Base-by-base conservation (phyloP, 2,329 filamentous ascomycete genomes). In the Cadophora gregata region DNA sequence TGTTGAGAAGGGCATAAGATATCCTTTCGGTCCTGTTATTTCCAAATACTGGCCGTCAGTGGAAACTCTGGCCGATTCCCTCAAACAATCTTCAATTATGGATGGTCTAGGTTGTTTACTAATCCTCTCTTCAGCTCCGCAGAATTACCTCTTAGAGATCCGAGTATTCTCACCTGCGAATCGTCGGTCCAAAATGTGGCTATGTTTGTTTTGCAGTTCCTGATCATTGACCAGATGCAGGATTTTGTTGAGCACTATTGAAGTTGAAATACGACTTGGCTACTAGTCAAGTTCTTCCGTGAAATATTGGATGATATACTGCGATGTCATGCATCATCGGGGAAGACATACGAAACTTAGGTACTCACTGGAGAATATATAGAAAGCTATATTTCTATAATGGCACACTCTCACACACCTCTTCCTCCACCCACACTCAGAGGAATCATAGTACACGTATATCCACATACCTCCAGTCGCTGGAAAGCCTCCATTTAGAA, bases 341-440 rank as follows among this genome's bases (percentile, higher is more conserved):
- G n/a, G 36, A 45, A 59, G 53, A 58, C 12, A 42, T 25, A 38
- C 53, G 53, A 58, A 21, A 58, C 33, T 42, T 33, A 45, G 36
- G 4, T 45, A 27, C 38, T 59, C 12, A 14, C 36, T n/a, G n/a
- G n/a, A n/a, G n/a, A n/a, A 27, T 59, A 29, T 59, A 59, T 42
- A 59, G n/a, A 27, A n/a, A 42, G n/a, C 16, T 16, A 59, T 45
- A 16, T 8, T 25, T 45, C 55, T 59, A 42, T 27, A 42, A 27
- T 27, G 4, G 14, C 12, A 59, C 36, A n/a, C 56, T 59, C 24
- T 42, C 36, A 59, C 56, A 59, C 53, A 56, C 21, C 7, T 5
- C 19, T 45, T 45, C 56, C 36, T 59, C 56, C 56, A 59, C 36
- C 36, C 56, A 47, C 56, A 27, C 24, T 59, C 48, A 36, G 3